Conservation (phyloP, 768 basidiomycete genomes). For the Tulasnella sp. region DNA sequence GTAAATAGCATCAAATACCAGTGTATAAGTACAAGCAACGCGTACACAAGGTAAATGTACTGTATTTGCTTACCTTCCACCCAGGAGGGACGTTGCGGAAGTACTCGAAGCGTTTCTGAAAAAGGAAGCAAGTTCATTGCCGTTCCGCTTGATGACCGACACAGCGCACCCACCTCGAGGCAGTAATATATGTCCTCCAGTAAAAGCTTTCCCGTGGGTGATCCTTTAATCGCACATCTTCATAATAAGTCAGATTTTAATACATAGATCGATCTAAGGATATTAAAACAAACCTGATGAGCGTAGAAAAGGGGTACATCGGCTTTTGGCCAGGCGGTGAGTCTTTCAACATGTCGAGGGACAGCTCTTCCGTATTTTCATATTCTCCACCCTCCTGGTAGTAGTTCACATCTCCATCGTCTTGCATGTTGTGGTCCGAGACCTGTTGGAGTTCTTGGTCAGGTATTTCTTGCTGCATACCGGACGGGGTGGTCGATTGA, state of each 20-base stretch:
- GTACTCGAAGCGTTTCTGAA: slow-evolving; percentile 63
- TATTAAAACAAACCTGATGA: slow-evolving; percentile 55
- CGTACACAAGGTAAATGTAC: slow-evolving; percentile 8
- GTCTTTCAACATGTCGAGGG: slow-evolving; percentile 34
- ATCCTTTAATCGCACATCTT: slow-evolving; percentile 87
- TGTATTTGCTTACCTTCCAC: slow-evolving; percentile 68
- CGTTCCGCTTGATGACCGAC: neutral
- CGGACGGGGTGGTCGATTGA: neutral
- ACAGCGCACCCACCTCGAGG: slow-evolving; percentile 38
- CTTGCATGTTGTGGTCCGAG: neutral
- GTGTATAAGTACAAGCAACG: slow-evolving; percentile 19
- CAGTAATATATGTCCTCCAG: slow-evolving; percentile 89
- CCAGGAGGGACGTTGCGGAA: slow-evolving; percentile 79
- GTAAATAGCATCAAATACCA: slow-evolving; percentile 14
- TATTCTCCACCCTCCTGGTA: slow-evolving; percentile 15
- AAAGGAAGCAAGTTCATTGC: neutral
- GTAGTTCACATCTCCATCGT: slow-evolving; percentile 15
- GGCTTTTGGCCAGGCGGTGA: slow-evolving; percentile 85
- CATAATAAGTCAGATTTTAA: neutral
- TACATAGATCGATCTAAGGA: slow-evolving; percentile 1
- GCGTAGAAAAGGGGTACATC: slow-evolving; percentile 84
- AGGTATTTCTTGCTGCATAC: neutral
- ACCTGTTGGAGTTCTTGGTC: slow-evolving; percentile 4
- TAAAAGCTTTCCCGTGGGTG: slow-evolving; percentile 75
- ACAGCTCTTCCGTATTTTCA: slow-evolving; percentile 16